These are phyloP conservation scores for Crithidia thermophila DNA, from an alignment of 208 protist species.

Conservation along the genomic window DNA sequence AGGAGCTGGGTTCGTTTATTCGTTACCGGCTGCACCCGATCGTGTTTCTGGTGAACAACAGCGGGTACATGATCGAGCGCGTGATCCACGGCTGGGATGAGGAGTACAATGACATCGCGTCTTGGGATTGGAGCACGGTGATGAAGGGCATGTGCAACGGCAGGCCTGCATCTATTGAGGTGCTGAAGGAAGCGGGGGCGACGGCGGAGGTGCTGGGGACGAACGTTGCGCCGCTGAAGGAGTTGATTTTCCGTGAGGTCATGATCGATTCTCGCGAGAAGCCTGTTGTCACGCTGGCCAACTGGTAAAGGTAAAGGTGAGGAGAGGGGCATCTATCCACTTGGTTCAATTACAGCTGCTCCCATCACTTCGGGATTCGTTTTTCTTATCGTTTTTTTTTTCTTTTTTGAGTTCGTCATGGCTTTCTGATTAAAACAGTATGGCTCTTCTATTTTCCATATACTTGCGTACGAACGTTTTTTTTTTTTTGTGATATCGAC, in stretches of 20 bases:
- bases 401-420: too few relatives aligned
- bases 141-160: conserved; percentile 25
- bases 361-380: background rate
- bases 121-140: conserved; percentile 46
- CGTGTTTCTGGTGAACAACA: conserved; percentile 55
- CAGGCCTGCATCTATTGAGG: conserved; percentile 4
- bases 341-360: conserved; percentile 1
- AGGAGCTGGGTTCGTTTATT: conserved; percentile 43
- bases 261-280: too few relatives aligned
- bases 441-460: too few relatives aligned
- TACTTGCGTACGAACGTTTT: too few relatives aligned
- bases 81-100: conserved; percentile 45
- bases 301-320: too few relatives aligned
- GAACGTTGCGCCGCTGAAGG: too few relatives aligned
- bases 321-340: background rate
- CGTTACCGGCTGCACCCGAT: conserved; percentile 28
- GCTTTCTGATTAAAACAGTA: too few relatives aligned
- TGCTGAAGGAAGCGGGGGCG: background rate
- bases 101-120: conserved; percentile 52
- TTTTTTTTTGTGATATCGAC: too few relatives aligned
- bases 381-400: conserved; percentile 8
- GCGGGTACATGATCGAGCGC: conserved; percentile 64
- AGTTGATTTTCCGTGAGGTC: background rate
- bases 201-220: too few relatives aligned
- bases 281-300: too few relatives aligned